Conservation (phyloP, 2,329 filamentous ascomycete genomes). For the Fusarium sterilihyphosum region DNA sequence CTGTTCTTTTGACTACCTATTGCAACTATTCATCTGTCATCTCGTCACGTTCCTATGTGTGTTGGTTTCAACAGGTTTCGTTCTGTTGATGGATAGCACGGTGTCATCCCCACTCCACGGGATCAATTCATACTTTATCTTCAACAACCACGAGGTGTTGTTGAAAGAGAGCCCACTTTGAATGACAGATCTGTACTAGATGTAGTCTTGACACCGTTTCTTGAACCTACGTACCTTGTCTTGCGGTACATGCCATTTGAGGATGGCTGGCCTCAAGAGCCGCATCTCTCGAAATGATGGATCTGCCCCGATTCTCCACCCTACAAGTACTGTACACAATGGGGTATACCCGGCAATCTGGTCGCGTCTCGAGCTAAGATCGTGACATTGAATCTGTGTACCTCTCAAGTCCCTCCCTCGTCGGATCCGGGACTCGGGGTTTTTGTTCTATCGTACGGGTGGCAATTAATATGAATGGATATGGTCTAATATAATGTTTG, state of each 20-base stretch:
- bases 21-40: neutral
- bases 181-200: neutral
- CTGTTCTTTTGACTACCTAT: neutral
- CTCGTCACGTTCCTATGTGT: neutral
- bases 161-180: neutral
- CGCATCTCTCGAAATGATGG: slow-evolving; percentile 38
- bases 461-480: neutral
- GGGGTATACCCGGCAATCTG: slow-evolving; percentile 43
- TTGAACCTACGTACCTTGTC: slow-evolving; percentile 15
- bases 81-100: slow-evolving; percentile 2
- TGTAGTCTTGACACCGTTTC: slow-evolving; percentile 6
- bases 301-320: slow-evolving; percentile 44
- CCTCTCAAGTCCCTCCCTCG: slow-evolving; percentile 41
- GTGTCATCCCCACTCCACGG: slow-evolving; percentile 12
- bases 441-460: slow-evolving; percentile 15
- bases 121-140: neutral
- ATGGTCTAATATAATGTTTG: neutral
- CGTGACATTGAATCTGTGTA: slow-evolving; percentile 43
- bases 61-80: neutral
- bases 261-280: slow-evolving; percentile 42
- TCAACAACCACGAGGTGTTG: slow-evolving; percentile 8
- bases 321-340: slow-evolving; percentile 38
- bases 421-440: slow-evolving; percentile 29
- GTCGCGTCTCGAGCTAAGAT: slow-evolving; percentile 43
- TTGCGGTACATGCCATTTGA: slow-evolving; percentile 23